Conservation (phyloP, 345 rosid species). For the Viola odorata region DNA sequence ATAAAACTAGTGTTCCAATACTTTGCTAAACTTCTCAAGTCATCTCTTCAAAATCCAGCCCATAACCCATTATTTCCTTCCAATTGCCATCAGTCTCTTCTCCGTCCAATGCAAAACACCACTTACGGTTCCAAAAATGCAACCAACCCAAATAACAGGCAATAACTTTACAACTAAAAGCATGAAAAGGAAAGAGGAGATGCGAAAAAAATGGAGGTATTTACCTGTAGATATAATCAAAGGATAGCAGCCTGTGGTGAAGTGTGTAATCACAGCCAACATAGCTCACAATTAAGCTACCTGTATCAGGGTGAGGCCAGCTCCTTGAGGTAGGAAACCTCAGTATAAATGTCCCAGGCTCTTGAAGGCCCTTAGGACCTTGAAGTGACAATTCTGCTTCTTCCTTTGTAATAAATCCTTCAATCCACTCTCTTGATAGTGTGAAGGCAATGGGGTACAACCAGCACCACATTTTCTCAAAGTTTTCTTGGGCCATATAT, state of each 20-base stretch:
- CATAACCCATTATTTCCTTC: background rate
- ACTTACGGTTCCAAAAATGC: background rate
- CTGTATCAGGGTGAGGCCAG: conserved; percentile 99
- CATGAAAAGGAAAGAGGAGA: background rate
- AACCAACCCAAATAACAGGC: background rate
- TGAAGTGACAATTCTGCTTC: conserved; percentile 88
- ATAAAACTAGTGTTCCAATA: background rate
- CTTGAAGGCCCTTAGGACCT: conserved; percentile 59
- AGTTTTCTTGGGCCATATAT: conserved; percentile 71
- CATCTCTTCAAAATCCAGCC: background rate
- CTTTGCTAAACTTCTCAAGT: background rate
- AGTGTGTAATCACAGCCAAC: conserved; percentile 60
- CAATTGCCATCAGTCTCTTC: background rate
- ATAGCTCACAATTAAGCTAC: conserved; percentile 78
- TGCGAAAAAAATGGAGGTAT: background rate
- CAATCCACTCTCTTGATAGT: conserved; percentile 75
- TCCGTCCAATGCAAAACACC: background rate
- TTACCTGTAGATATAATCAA: conserved; percentile 61
- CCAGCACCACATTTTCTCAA: conserved; percentile 98
- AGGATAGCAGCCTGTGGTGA: conserved; percentile 57
- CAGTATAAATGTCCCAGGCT: conserved; percentile 88
- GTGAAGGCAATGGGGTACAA: conserved; percentile 76
- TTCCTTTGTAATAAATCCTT: conserved; percentile 92
- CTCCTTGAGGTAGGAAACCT: conserved; percentile 93
- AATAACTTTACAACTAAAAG: background rate